Conservation (phyloP, 208 protist genomes). For the Leishmania martiniquensis region DNA sequence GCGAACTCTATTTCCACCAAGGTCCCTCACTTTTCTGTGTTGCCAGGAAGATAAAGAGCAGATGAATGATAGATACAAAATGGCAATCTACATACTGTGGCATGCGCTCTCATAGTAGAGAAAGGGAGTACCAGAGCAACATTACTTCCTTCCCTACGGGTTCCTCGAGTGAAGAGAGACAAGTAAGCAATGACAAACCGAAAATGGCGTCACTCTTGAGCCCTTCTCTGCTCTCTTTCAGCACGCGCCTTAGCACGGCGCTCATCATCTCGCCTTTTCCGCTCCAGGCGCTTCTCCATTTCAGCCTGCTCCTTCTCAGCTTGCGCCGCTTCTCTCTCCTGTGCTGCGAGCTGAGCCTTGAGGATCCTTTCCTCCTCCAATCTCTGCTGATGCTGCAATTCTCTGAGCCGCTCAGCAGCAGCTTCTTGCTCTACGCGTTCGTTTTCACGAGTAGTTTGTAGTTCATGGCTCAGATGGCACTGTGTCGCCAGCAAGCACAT, state of each 20-base stretch:
- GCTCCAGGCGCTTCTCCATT: conserved; percentile 54
- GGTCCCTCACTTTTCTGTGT: too few relatives aligned
- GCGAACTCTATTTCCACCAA: too few relatives aligned
- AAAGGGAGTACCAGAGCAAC: too few relatives aligned
- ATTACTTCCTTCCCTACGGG: background rate
- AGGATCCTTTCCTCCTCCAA: conserved; percentile 36
- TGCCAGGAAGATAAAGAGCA: too few relatives aligned
- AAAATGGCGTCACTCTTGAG: conserved; percentile 1
- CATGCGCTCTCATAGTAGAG: too few relatives aligned
- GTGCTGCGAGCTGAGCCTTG: conserved; percentile 32
- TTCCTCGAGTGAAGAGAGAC: background rate
- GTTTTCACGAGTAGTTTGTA: conserved; percentile 10
- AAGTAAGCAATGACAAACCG: background rate
- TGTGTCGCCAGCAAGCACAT: conserved; percentile 16
- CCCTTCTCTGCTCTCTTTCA: conserved; percentile 31
- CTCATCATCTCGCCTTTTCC: conserved; percentile 66
- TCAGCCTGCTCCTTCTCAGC: conserved; percentile 50
- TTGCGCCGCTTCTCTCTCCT: conserved; percentile 27
- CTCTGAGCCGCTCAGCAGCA: background rate
- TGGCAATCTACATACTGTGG: too few relatives aligned
- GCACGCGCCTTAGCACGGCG: conserved; percentile 31
- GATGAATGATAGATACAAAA: too few relatives aligned
- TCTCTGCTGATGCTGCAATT: conserved; percentile 38
- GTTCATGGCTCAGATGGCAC: conserved; percentile 14
- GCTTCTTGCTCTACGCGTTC: conserved; percentile 8